A percentile compares a stretch with the other conserved stretches of the same genome.
Conservation (phyloP, 768 basidiomycete species). For the Kwoniella newhampshirensis region DNA sequence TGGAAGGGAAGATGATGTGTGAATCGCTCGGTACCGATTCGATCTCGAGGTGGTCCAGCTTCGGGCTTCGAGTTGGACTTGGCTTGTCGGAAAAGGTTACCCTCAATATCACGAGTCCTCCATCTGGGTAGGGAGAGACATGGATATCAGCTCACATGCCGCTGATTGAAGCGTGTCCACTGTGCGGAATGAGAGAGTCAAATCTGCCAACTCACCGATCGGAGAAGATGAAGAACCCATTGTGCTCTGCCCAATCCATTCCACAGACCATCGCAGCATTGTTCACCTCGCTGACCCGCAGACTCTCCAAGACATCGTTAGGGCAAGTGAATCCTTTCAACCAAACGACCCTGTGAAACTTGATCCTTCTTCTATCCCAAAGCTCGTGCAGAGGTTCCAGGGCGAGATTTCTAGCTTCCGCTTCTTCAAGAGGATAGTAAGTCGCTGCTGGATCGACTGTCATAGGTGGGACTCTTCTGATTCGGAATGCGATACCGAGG, state of each 20-base stretch:
- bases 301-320: slow-evolving; percentile 93
- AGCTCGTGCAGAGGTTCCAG: slow-evolving; percentile 88
- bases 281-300: slow-evolving; percentile 84
- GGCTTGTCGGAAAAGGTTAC: slow-evolving; percentile 96
- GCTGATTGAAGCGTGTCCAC: neutral
- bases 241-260: slow-evolving; percentile 99
- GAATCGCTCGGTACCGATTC: slow-evolving; percentile 75
- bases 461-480: slow-evolving; percentile 88
- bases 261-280: slow-evolving; percentile 98
- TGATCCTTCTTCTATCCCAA: slow-evolving; percentile 69
- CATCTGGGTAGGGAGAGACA: slow-evolving; percentile 60
- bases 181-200: neutral
- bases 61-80: slow-evolving; percentile 88
- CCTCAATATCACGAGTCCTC: slow-evolving; percentile 96
- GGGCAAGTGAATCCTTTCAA: slow-evolving; percentile 98
- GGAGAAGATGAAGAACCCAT: slow-evolving; percentile 96
- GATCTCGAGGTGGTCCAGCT: slow-evolving; percentile 88
- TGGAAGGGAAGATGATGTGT: slow-evolving; percentile 93
- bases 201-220: slow-evolving; percentile 68
- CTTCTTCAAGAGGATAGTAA: slow-evolving; percentile 95
- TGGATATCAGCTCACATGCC: neutral
- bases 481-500: slow-evolving; percentile 88
- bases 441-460: slow-evolving; percentile 80
- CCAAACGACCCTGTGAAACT: slow-evolving; percentile 91
- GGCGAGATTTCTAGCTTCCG: slow-evolving; percentile 86